These are phyloP conservation scores for Cryphonectria nitschkei DNA, from an alignment of 2,329 filamentous ascomycete genomes.

Conservation along the genomic window DNA sequence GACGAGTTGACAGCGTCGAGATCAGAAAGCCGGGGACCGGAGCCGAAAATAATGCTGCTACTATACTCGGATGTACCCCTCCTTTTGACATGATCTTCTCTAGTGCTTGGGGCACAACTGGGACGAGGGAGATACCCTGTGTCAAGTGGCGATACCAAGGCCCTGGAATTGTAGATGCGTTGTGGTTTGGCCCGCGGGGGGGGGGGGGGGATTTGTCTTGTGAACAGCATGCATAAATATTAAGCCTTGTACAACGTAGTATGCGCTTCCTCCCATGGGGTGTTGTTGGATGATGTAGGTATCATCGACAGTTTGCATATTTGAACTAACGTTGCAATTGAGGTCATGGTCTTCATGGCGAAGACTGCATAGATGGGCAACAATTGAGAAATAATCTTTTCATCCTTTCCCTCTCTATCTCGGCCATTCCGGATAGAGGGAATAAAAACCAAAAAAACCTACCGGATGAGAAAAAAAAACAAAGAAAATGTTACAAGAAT, in stretches of 20 bases:
- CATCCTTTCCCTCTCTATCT: neutral
- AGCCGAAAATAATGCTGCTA: neutral
- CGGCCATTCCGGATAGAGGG: neutral
- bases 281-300: neutral
- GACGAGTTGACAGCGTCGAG: neutral
- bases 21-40: neutral
- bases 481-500: no score
- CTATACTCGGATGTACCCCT: neutral
- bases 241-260: neutral
- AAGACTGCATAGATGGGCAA: neutral
- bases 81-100: neutral
- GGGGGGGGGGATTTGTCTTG: neutral
- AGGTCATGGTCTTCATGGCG: neutral
- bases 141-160: neutral
- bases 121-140: neutral
- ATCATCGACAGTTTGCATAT: neutral
- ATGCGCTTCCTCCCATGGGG: neutral
- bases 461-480: no score
- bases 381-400: neutral
- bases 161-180: neutral
- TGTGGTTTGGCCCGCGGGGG: neutral
- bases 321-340: neutral
- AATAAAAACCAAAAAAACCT: no score
- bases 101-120: neutral
- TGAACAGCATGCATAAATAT: neutral